Base-by-base conservation (phyloP, 768 basidiomycete species). In the Collybiopsis confluens region DNA sequence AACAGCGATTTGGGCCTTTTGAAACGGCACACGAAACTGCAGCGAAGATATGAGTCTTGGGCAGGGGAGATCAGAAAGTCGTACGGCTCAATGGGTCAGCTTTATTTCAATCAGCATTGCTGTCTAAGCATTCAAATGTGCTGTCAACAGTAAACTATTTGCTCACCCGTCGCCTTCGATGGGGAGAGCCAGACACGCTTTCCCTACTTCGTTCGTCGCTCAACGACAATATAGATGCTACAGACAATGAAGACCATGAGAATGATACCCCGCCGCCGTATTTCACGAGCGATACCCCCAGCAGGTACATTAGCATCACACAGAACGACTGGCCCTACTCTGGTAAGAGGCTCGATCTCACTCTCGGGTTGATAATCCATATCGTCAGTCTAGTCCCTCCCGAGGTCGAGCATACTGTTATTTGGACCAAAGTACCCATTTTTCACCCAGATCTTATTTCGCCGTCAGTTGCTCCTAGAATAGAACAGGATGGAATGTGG, bases 271-370 rank as follows among this genome's bases (percentile, higher is more conserved):
- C 69, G 2, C 82, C 81, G 6, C 68, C 73, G 11, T 88, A 88
- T 65, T 92, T 93, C 67, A 82, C 74, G 28, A 78, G 78, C 11
- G 73, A 85, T 58, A 83, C 82, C 8, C 79, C 86, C 0, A 59
- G 73, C 11, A 70, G 81, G 33, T 70, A 81, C 49, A 70, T 90
- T 58, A 86, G 83, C 61, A 82, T 92, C 56, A 86, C 86, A 43
- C 83, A 74, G 61, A 91, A 92, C 62, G 90, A 92, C 64, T 94
- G 91, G 91, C 91, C 91, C 0, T 94, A 94, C 67, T 91, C 88
- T 6, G 82, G 88, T 86, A 60, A 51, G 74, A 42, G 9, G 41
- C 33, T n/a, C 9, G 18, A 37, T 30, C 33, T 58, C 38, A 54
- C 33, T 41, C 16, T 44, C 2, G n/a, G 27, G 33, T 23, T 37